These are phyloP conservation scores for Drosera spatulata DNA, from an alignment of 179 eudicot species.

Conservation along the genomic window DNA sequence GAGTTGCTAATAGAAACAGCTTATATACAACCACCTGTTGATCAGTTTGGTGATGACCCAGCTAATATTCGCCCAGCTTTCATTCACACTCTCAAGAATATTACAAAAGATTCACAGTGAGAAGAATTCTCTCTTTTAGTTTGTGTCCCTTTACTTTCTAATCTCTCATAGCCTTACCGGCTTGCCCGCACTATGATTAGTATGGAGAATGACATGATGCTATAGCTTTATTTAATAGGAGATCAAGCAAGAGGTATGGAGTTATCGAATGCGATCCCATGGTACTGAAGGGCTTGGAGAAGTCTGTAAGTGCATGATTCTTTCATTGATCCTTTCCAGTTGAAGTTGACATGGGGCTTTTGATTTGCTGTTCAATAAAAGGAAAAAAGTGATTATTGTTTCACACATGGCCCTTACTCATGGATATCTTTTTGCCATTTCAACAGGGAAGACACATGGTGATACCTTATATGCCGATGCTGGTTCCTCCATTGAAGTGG, in stretches of 20 bases:
- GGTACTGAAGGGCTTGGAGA: constrained; percentile 78
- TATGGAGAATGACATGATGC: background rate
- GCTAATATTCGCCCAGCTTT: constrained; percentile 97
- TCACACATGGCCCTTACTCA: constrained; percentile 4
- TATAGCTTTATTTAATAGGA: constrained; percentile 28
- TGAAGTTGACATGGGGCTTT: too few relatives aligned
- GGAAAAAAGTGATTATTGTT: background rate
- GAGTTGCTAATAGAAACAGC: constrained; percentile 78
- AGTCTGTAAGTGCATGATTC: constrained; percentile 66
- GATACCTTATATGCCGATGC: constrained; percentile 97
- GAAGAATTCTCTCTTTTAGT: constrained; percentile 3
- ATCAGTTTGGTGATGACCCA: constrained; percentile 48
- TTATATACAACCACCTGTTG: constrained; percentile 64
- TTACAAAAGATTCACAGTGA: constrained; percentile 32
- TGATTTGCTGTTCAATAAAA: background rate
- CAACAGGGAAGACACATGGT: constrained; percentile 96
- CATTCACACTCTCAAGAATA: constrained; percentile 42
- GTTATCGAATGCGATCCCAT: constrained; percentile 82
- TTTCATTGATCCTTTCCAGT: too few relatives aligned
- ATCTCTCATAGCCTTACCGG: too few relatives aligned
- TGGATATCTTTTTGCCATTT: constrained; percentile 2
- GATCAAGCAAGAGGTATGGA: constrained; percentile 58
- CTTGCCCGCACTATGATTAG: too few relatives aligned
- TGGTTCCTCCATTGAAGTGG: constrained; percentile 92
- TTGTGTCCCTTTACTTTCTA: background rate